A percentile compares a stretch with the other conserved stretches of the same genome.
These are phyloP conservation scores for Lactarius indigo DNA, from an alignment of 768 basidiomycete species.

Conservation along the genomic window DNA sequence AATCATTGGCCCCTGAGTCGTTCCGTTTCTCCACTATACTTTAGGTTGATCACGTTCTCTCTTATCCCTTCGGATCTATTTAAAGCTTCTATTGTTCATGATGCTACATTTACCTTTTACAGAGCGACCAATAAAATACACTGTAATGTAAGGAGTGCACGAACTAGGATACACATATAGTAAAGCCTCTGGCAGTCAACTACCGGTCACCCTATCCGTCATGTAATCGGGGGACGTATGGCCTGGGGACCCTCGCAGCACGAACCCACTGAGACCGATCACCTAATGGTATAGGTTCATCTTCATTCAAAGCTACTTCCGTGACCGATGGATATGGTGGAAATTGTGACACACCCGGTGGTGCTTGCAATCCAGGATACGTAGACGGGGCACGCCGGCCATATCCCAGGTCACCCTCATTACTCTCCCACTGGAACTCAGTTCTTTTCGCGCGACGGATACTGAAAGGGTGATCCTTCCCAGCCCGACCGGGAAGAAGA, in stretches of 20 bases:
- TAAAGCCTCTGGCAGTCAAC: not conserved
- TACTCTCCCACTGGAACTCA: constrained; percentile 10
- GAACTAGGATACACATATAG: not conserved
- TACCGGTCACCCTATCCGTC: not conserved
- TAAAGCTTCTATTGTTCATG: not conserved
- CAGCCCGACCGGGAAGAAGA: constrained; percentile 17
- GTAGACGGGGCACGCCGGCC: not conserved
- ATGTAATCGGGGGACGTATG: not conserved
- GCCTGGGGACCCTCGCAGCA: constrained; percentile 22
- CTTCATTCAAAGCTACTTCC: constrained; percentile 41
- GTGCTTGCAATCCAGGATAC: not conserved
- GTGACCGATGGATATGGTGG: constrained; percentile 35
- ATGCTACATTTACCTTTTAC: not conserved
- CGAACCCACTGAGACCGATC: constrained; percentile 40
- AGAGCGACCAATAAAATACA: not conserved
- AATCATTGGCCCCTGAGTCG: not conserved
- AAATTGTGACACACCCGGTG: not conserved
- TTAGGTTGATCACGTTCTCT: not conserved
- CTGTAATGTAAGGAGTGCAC: not conserved
- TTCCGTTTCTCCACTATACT: not conserved
- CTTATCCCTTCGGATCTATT: not conserved
- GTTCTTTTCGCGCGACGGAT: constrained; percentile 12
- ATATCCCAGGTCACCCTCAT: not conserved
- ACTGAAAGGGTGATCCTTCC: constrained; percentile 18
- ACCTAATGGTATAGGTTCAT: constrained; percentile 55